A percentile compares a stretch with the other conserved stretches of the same genome.
Evolutionary conservation across 495 filamentous ascomycete genomes (phyloP).

Genomic region (Penicillium manginii): DNA sequence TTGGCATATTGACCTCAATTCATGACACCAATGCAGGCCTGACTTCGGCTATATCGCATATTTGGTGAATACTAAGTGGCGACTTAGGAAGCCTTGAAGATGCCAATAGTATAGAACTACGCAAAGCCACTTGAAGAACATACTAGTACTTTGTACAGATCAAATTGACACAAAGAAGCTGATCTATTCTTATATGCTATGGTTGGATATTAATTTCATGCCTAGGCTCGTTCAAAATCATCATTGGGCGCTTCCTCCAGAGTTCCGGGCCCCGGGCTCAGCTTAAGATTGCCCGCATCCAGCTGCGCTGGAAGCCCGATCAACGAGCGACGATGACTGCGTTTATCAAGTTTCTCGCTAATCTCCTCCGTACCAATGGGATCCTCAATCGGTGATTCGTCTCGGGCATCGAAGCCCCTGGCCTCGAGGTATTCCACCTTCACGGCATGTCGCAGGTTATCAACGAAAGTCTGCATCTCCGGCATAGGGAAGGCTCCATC

Average conservation of each 20-base stretch:
- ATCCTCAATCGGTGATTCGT: constrained; percentile 37
- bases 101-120: no score
- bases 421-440: constrained; percentile 54
- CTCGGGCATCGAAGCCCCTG: constrained; percentile 37
- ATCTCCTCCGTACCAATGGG: constrained; percentile 58
- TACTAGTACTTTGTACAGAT: background rate
- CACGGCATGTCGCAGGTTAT: constrained; percentile 61
- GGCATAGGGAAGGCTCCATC: constrained; percentile 59
- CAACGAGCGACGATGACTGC: constrained; percentile 45
- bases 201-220: constrained; percentile 25
- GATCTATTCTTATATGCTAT: constrained; percentile 33
- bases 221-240: constrained; percentile 56
- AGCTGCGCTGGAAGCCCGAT: constrained; percentile 41
- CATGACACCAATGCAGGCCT: no score
- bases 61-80: no score
- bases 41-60: no score
- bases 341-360: constrained; percentile 56
- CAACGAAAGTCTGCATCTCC: constrained; percentile 62
- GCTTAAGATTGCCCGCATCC: constrained; percentile 38
- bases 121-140: no score
- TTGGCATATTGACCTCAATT: no score
- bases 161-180: background rate
- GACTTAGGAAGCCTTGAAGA: no score
- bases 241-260: constrained; percentile 41
- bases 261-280: constrained; percentile 32